These are phyloP conservation scores for Pyrenochaeta sp. DNA, from an alignment of 2,329 filamentous ascomycete genomes.

Conservation along the genomic window DNA sequence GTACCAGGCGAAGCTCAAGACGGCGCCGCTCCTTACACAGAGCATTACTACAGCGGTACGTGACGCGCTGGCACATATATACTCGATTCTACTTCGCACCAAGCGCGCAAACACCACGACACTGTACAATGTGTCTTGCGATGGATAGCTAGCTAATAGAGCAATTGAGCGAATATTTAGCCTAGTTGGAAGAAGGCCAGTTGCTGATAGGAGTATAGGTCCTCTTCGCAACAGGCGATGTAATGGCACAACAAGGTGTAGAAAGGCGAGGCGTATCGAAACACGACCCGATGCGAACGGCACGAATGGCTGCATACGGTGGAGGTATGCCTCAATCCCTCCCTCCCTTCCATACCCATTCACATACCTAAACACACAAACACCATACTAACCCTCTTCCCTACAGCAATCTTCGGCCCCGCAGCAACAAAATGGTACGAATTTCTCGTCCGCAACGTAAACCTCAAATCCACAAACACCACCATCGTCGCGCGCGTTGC, in stretches of 20 bases:
- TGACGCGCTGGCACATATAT: neutral
- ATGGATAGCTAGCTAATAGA: no score
- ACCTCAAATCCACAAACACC: slow-evolving; percentile 67
- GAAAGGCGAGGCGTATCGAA: slow-evolving; percentile 80
- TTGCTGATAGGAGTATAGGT: slow-evolving; percentile 58
- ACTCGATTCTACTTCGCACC: neutral
- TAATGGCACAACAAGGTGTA: slow-evolving; percentile 88
- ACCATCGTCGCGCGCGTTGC: slow-evolving; percentile 82
- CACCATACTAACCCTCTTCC: neutral
- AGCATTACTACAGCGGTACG: slow-evolving; percentile 82
- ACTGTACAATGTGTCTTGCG: neutral
- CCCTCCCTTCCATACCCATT: neutral
- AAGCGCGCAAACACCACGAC: no score
- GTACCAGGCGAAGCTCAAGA: slow-evolving; percentile 86
- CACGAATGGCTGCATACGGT: slow-evolving; percentile 82
- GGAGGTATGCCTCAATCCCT: slow-evolving; percentile 64
- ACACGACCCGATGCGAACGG: slow-evolving; percentile 75
- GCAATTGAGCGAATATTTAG: no score
- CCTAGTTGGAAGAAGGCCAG: neutral
- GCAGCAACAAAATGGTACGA: slow-evolving; percentile 87
- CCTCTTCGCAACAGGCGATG: slow-evolving; percentile 91
- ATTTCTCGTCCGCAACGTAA: slow-evolving; percentile 76
- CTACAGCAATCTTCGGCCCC: slow-evolving; percentile 80
- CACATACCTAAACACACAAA: no score
- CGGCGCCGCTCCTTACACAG: slow-evolving; percentile 87